Conservation (phyloP, 1,284 basidiomycete genomes). For the Pseudozyma flocculosa region DNA sequence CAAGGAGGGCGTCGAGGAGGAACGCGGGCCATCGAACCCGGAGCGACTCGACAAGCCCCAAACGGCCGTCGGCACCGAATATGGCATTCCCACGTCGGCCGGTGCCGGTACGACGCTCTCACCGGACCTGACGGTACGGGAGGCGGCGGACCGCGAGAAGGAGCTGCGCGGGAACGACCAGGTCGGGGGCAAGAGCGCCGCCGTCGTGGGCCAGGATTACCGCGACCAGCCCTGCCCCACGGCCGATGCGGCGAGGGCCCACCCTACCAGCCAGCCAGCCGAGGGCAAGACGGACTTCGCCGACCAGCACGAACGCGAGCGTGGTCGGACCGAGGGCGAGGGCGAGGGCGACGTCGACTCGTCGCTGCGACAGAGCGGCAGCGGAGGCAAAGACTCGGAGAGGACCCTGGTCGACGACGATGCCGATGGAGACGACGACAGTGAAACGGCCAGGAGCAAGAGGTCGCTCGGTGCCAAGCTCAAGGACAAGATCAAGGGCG, state of each 20-base stretch:
- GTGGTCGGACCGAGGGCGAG: conserved; percentile 3
- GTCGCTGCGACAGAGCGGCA: not conserved
- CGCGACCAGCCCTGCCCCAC: conserved; percentile 20
- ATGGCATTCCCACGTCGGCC: conserved; percentile 31
- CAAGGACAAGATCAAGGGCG: conserved; percentile 26
- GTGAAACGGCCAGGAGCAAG: too few species aligned
- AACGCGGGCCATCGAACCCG: conserved; percentile 8
- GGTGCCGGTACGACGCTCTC: conserved; percentile 32
- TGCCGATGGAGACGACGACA: conserved; percentile 1
- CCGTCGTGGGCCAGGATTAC: conserved; percentile 26
- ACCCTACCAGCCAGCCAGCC: conserved; percentile 6
- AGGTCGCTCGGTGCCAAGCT: conserved; percentile 6
- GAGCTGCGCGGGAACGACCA: not conserved
- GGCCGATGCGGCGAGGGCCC: conserved; percentile 5
- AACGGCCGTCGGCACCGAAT: conserved; percentile 18
- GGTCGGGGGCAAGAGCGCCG: not conserved
- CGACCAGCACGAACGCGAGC: not conserved
- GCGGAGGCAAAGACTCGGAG: not conserved
- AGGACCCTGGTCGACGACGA: not conserved
- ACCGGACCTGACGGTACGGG: conserved; percentile 16
- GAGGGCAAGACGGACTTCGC: conserved; percentile 8
- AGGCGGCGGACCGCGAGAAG: conserved; percentile 6
- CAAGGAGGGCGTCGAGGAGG: conserved; percentile 4
- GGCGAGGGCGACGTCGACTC: not conserved
- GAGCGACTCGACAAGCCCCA: conserved; percentile 11